Conservation (phyloP, 345 rosid species). For the Cardiospermum halicacabum region DNA sequence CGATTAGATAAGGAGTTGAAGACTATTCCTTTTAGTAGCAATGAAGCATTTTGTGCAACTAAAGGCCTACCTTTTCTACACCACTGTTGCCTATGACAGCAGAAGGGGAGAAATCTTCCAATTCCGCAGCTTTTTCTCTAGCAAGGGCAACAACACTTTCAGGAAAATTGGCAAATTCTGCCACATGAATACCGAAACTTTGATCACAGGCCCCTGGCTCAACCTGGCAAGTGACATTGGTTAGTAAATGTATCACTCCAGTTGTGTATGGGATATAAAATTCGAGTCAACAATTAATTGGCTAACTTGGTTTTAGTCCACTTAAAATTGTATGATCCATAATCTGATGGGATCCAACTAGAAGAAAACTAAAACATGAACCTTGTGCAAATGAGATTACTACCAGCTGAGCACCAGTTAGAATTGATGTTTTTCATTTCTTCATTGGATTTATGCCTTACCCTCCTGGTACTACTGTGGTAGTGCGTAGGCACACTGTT, state of each 20-base stretch:
- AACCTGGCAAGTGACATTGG: conserved; percentile 42
- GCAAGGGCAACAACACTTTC: conserved; percentile 89
- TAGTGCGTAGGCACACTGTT: too few relatives aligned
- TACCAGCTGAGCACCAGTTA: background rate
- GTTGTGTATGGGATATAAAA: background rate
- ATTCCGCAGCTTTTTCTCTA: conserved; percentile 90
- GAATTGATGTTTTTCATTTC: background rate
- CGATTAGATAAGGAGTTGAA: background rate
- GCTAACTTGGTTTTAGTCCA: background rate
- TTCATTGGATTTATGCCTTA: background rate
- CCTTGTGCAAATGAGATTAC: background rate
- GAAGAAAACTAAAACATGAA: background rate
- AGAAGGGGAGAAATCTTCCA: conserved; percentile 86
- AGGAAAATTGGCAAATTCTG: conserved; percentile 96
- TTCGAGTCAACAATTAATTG: background rate
- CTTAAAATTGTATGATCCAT: background rate
- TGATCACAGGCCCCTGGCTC: conserved; percentile 97
- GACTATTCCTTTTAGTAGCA: background rate
- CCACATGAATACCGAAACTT: conserved; percentile 98
- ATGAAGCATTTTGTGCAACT: background rate
- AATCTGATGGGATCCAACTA: background rate
- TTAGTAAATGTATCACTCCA: conserved; percentile 14
- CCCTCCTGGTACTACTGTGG: too few relatives aligned
- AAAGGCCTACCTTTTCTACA: conserved; percentile 35
- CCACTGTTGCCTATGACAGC: conserved; percentile 41